Evolutionary conservation across 805 yeast genomes (phyloP), one percentile per base, ranked within the genome.

Genomic region (Blastobotrys muscicola): DNA sequence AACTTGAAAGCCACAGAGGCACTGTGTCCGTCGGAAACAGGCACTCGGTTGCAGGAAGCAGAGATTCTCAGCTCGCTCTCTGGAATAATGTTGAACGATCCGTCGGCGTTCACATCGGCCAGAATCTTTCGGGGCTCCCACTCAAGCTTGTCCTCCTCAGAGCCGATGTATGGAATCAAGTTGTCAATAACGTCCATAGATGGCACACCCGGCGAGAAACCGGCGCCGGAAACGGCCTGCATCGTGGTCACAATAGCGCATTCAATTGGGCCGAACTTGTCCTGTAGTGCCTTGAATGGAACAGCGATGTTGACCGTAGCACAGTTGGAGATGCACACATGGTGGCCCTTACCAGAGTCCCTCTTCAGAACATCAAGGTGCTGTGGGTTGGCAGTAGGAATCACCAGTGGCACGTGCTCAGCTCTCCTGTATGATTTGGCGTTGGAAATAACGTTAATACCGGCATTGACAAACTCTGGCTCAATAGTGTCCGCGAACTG

Each of bases 201-300:
- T 15, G 95, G 79, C 45, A 89, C 95, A 63, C 98, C 98, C 40
- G 98, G 98, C 8, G 95, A 84, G 64, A 85, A 92, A 2, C 98
- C 98, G 15, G 95, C 98, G 55, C 98, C 98, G 3, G 97, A 89
- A 51, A 92, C 85, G 33, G 98, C 98, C 65, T 92, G 98, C 64
- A 92, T 66, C 11, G 98, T 92, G 44, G 97, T 85, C 39, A 95
- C 76, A 10, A 95, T 81, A 53, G 90, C 74, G 16, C 80, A 73
- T 46, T 85, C 89, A 47, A 92, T 76, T 37, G 97, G 97, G 39
- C 97, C 98, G 60, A 85, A 90, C 40, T 70, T 66, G 47, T 87
- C 95, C 41, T 82, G 83, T 56, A 92, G 72, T n/a, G 98, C 97
- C 61, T 85, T 86, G 61, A 92, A 72, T 39, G 97, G 97, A 10